Conservation (phyloP, 2,329 filamentous ascomycete genomes). For the Fusarium sp. region DNA sequence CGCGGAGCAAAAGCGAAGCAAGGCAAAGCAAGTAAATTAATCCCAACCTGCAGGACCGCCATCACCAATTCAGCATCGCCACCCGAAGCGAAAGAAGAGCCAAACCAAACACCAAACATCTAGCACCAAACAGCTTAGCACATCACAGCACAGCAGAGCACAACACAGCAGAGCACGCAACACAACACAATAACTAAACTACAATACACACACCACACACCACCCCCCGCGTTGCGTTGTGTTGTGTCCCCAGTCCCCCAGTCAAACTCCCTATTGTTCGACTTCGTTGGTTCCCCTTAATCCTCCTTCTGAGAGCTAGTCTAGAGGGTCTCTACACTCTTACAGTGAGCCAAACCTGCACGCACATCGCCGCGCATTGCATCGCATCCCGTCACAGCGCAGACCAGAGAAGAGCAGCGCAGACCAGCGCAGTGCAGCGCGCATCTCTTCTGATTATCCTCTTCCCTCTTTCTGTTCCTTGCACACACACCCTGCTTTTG, state of each 20-base stretch:
- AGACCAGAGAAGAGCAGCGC: no score
- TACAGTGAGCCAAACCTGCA: slow-evolving; percentile 12
- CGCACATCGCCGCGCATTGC: slow-evolving; percentile 15
- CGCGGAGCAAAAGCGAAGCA: slow-evolving; percentile 29
- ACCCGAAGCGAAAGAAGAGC: slow-evolving; percentile 20
- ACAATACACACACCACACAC: slow-evolving; percentile 25
- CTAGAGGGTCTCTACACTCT: slow-evolving; percentile 10
- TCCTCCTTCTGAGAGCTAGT: slow-evolving; percentile 20
- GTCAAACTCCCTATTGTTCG: slow-evolving; percentile 40
- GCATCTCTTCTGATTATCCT: slow-evolving; percentile 9
- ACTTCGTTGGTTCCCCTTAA: slow-evolving; percentile 42
- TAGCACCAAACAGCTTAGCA: not conserved
- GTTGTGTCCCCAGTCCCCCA: slow-evolving; percentile 29
- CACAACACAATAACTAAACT: slow-evolving; percentile 10
- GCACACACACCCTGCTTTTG: slow-evolving; percentile 42
- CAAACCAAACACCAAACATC: slow-evolving; percentile 5
- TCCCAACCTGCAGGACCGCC: slow-evolving; percentile 29
- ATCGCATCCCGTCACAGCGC: not conserved
- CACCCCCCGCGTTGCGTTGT: slow-evolving; percentile 42
- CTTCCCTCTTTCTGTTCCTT: slow-evolving; percentile 36
- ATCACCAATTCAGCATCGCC: slow-evolving; percentile 32
- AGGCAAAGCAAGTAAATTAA: slow-evolving; percentile 32
- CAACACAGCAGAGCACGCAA: not conserved
- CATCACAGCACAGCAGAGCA: slow-evolving; percentile 3
- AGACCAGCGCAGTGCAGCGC: not conserved